phyloP scores from a whole-genome alignment of 345 rosid species.

The Arabidopsis thaliana region DNA sequence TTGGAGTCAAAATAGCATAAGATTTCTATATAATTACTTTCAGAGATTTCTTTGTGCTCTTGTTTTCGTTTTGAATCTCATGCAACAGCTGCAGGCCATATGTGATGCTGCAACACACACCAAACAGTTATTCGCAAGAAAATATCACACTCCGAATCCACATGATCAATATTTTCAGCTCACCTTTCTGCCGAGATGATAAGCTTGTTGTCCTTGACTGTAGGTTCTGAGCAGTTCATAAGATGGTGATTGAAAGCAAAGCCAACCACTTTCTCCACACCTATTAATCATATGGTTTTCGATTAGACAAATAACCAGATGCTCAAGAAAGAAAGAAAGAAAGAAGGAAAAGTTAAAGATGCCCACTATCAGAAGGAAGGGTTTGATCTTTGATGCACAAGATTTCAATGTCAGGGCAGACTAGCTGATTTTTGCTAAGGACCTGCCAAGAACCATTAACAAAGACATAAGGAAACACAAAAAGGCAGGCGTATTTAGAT shows the following conservation, averaged over 20 bases:
- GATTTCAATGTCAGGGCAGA: conserved; percentile 76
- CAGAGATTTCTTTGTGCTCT: conserved; percentile 77
- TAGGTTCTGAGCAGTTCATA: conserved; percentile 67
- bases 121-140: conserved; percentile 16
- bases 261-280: conserved; percentile 92
- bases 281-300: conserved; percentile 44
- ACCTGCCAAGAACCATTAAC: conserved; percentile 53
- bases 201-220: conserved; percentile 64
- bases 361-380: conserved; percentile 74
- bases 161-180: conserved; percentile 5
- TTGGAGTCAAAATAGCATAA: neutral
- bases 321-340: conserved; percentile 9
- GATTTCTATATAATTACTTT: conserved; percentile 53
- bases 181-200: conserved; percentile 79
- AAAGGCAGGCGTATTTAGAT: conserved; percentile 13
- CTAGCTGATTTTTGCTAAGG: conserved; percentile 64
- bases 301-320: conserved; percentile 17
- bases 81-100: conserved; percentile 70
- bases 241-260: conserved; percentile 86
- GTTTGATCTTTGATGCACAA: conserved; percentile 81
- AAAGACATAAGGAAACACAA: conserved; percentile 19
- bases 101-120: conserved; percentile 59
- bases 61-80: conserved; percentile 68
- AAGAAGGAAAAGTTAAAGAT: conserved; percentile 22
- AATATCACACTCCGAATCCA: conserved; percentile 18